phyloP scores from a whole-genome alignment of 1,284 basidiomycete genomes.

The Schizophyllum commune region DNA sequence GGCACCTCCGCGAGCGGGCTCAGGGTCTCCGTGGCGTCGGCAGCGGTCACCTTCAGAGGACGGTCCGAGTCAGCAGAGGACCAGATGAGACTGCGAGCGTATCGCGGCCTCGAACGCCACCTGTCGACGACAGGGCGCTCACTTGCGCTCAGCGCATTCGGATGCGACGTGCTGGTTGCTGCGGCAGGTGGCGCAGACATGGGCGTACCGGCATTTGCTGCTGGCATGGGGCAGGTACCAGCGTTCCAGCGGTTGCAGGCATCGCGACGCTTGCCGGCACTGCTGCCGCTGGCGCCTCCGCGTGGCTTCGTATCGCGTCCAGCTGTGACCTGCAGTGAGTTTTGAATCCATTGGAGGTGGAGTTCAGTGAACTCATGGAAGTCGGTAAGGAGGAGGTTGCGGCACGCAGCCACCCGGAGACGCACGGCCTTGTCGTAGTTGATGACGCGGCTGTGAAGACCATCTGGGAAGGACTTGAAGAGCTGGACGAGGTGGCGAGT shows the following conservation, averaged over 20 bases:
- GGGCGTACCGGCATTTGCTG: slow-evolving; percentile 9
- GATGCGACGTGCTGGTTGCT: background rate
- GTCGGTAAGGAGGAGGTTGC: slow-evolving; percentile 6
- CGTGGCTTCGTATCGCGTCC: background rate
- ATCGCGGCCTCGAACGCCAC: background rate
- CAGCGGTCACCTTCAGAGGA: background rate
- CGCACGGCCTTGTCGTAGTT: slow-evolving; percentile 9
- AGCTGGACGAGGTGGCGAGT: slow-evolving; percentile 2
- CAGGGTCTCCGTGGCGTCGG: background rate
- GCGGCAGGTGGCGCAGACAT: slow-evolving; percentile 13
- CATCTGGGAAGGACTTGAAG: slow-evolving; percentile 9
- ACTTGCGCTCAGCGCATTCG: background rate
- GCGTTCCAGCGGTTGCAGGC: slow-evolving; percentile 14
- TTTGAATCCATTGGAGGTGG: background rate
- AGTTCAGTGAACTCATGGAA: slow-evolving; percentile 6
- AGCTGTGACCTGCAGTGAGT: background rate
- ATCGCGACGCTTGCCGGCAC: background rate
- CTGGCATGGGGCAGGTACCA: slow-evolving; percentile 8
- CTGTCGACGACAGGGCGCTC: background rate
- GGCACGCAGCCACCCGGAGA: slow-evolving; percentile 7
- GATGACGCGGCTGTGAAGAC: slow-evolving; percentile 12
- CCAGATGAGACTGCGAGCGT: slow-evolving; percentile 4
- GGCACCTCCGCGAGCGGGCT: slow-evolving; percentile 15
- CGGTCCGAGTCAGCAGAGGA: background rate
- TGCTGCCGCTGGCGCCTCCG: background rate